Base-by-base conservation (phyloP, 805 yeast genomes). In the Huiozyma sinensis region DNA sequence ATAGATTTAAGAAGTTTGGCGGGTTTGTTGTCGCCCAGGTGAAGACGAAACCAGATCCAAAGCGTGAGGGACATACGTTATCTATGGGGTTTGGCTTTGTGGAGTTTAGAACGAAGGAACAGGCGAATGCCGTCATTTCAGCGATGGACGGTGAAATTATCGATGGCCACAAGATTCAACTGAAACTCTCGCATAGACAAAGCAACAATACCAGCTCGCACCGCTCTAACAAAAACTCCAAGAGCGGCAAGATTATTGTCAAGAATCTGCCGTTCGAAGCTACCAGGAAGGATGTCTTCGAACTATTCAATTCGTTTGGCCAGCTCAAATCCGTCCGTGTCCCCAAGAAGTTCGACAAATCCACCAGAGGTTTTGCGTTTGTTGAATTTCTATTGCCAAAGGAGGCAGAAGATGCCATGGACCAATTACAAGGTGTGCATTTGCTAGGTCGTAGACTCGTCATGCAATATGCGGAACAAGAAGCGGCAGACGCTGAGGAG, bases 1-100 rank as follows among this genome's bases (percentile, higher is more conserved):
- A 73, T 1, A 64, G 77, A 12, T 89, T 92, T 73, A 76, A 76
- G 47, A 67, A 81, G 6, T 68, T 86, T 38, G 76, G 76, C 17
- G 98, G 97, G 0, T 92, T 84, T 60, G 76, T 82, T 10, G 72
- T 81, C 40, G 95, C 95, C 2, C 78, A 80, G 27, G 83, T 92
- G 44, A 86, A 86, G 58, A 83, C 83, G 28, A 90, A 89, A 60
- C 89, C 95, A 1, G 95, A 90, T 65, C 77, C 95, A 33, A 85
- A 79, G 64, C 74, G 77, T 47, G 58, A 74, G 2, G 82, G 80
- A 8, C 75, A 75, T 45, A 66, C 71, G n/a, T 72, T 79, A 47
- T 87, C 96, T 54, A 92, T 92, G 98, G 98, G 98, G 17, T 92
- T 88, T 57, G 98, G 98, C 1, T 92, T 92, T 66, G 96, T 77